A percentile compares a stretch with the other conserved stretches of the same genome.
phyloP scores from a whole-genome alignment of 169 alveolate genomes.

The Plasmodium blacklocki region DNA sequence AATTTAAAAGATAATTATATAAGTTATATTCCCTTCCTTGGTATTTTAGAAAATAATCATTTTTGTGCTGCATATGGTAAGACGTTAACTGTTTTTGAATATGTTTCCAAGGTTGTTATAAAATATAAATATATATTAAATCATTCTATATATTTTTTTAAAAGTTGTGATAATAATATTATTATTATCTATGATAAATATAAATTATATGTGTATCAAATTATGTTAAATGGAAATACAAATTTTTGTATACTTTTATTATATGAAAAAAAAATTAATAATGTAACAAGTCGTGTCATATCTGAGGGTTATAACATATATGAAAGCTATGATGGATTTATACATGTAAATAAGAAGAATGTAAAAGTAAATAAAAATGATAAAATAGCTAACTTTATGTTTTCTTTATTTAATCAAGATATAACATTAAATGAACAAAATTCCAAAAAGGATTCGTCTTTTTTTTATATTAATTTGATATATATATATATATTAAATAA shows the following conservation, averaged over 20 bases:
- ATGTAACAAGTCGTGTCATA: slow-evolving; percentile 10
- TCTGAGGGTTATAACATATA: neutral
- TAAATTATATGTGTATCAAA: slow-evolving; percentile 23
- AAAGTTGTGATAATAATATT: slow-evolving; percentile 13
- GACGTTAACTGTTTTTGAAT: slow-evolving; percentile 10
- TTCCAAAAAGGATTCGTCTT: neutral
- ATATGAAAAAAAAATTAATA: neutral
- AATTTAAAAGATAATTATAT: neutral
- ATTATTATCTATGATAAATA: slow-evolving; percentile 31
- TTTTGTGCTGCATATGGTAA: slow-evolving; percentile 31
- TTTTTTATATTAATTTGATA: slow-evolving; percentile 10
- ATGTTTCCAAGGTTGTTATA: neutral
- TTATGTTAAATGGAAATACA: slow-evolving; percentile 1
- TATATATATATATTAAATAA: slow-evolving; percentile 36
- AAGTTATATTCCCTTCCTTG: slow-evolving; percentile 16
- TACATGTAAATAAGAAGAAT: slow-evolving; percentile 10
- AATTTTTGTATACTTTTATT: neutral
- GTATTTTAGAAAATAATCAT: slow-evolving; percentile 20
- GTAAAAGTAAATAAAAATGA: slow-evolving; percentile 33
- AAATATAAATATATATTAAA: slow-evolving; percentile 5
- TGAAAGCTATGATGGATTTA: slow-evolving; percentile 12
- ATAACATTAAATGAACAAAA: neutral
- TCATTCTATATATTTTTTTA: slow-evolving; percentile 13
- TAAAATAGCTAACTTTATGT: slow-evolving; percentile 19
- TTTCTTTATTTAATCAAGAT: slow-evolving; percentile 3